These are phyloP conservation scores for Geranium rotundifolium DNA, from an alignment of 345 rosid genomes.

Conservation along the genomic window DNA sequence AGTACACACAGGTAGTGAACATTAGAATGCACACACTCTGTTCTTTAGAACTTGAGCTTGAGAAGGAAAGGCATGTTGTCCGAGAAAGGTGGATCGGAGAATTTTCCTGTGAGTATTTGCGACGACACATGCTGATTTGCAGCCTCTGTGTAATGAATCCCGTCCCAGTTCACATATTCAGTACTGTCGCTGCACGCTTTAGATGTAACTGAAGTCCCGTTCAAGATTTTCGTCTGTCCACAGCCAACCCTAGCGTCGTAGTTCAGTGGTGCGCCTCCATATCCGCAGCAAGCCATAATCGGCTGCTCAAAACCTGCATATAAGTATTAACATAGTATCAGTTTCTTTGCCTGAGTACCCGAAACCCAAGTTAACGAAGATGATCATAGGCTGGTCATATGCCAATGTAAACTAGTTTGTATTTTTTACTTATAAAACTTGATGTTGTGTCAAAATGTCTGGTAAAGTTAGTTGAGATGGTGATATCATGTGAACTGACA, in stretches of 20 bases:
- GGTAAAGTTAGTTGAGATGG: not conserved
- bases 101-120: constrained; percentile 73
- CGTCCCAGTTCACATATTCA: constrained; percentile 88
- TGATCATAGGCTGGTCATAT: too few species aligned
- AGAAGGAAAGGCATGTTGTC: constrained; percentile 81
- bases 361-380: not conserved
- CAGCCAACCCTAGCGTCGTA: constrained; percentile 58
- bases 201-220: constrained; percentile 49
- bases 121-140: constrained; percentile 65
- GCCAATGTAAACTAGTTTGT: too few species aligned
- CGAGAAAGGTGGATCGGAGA: constrained; percentile 74
- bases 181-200: constrained; percentile 70
- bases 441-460: too few species aligned
- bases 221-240: constrained; percentile 74
- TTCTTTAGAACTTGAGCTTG: constrained; percentile 48
- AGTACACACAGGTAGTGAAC: not conserved
- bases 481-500: not conserved
- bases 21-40: not conserved
- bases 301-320: constrained; percentile 86
- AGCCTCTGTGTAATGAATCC: constrained; percentile 89
- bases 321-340: not conserved
- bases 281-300: constrained; percentile 88
- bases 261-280: constrained; percentile 74
- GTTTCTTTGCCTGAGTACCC: not conserved
- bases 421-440: too few species aligned